These are phyloP conservation scores for Artomyces pyxidatus DNA, from an alignment of 768 basidiomycete genomes.

Conservation along the genomic window DNA sequence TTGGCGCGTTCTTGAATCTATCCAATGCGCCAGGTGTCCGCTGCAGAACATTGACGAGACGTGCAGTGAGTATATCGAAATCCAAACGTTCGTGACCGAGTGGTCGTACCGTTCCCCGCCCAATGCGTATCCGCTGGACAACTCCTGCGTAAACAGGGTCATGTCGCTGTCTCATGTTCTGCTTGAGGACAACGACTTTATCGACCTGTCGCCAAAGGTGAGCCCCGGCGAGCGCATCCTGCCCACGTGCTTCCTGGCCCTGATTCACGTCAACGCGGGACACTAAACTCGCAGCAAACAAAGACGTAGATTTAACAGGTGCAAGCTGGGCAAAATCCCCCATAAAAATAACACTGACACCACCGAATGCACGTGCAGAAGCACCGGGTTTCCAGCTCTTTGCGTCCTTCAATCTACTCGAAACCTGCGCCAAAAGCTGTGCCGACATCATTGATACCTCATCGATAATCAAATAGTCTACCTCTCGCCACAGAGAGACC, in stretches of 20 bases:
- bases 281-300: neutral
- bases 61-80: neutral
- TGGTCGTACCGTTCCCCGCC: neutral
- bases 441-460: conserved; percentile 19
- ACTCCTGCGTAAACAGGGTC: neutral
- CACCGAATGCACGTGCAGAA: neutral
- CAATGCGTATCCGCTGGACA: neutral
- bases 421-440: conserved; percentile 17
- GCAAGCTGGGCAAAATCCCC: neutral
- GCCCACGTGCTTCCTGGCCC: neutral
- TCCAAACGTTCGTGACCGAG: neutral
- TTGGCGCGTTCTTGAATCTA: neutral
- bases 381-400: conserved; percentile 7
- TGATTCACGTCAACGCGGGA: neutral
- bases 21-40: neutral
- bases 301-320: neutral
- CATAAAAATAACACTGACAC: neutral
- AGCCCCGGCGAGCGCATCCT: neutral
- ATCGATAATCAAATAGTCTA: conserved; percentile 18
- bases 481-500: conserved; percentile 10
- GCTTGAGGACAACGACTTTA: neutral
- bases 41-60: neutral
- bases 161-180: neutral
- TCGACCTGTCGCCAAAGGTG: neutral
- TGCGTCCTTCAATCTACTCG: conserved; percentile 14